Percentiles rank a stretch among this genome's conserved stretches.
phyloP scores from a whole-genome alignment of 2,329 filamentous ascomycete species.

The Ophiostoma populinum region DNA sequence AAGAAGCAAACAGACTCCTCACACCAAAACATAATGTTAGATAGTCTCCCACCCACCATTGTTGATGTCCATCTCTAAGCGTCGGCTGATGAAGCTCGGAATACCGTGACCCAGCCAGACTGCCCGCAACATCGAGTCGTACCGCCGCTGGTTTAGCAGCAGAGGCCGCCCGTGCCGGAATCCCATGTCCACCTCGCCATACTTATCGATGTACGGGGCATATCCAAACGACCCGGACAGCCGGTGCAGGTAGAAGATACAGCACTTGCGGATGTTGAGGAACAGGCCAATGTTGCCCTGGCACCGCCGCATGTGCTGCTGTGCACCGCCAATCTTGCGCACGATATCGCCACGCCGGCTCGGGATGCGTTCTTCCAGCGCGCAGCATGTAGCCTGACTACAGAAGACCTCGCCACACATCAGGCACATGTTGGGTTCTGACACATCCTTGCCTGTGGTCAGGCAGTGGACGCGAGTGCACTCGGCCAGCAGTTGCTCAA shows the following conservation, averaged over 20 bases:
- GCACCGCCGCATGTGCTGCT: slow-evolving; percentile 69
- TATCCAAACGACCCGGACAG: slow-evolving; percentile 67
- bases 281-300: slow-evolving; percentile 83
- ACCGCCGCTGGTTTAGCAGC: slow-evolving; percentile 83
- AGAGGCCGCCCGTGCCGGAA: slow-evolving; percentile 75
- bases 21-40: slow-evolving; percentile 13
- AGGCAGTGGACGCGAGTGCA: slow-evolving; percentile 71
- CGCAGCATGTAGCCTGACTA: slow-evolving; percentile 82
- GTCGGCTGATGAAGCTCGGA: slow-evolving; percentile 74
- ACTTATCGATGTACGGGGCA: slow-evolving; percentile 88
- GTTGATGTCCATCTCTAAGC: slow-evolving; percentile 88
- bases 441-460: slow-evolving; percentile 77
- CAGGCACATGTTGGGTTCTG: slow-evolving; percentile 79
- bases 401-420: slow-evolving; percentile 97
- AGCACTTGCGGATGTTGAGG: slow-evolving; percentile 93
- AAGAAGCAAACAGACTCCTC: no score
- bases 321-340: slow-evolving; percentile 54
- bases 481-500: slow-evolving; percentile 82
- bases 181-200: slow-evolving; percentile 89
- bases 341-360: slow-evolving; percentile 18
- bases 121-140: slow-evolving; percentile 71
- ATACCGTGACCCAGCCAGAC: slow-evolving; percentile 78
- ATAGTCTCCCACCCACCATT: slow-evolving; percentile 95
- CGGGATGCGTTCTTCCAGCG: slow-evolving; percentile 38
- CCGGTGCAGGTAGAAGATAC: slow-evolving; percentile 71